These are phyloP conservation scores for Pichia exigua DNA, from an alignment of 805 yeast species.

Conservation along the genomic window DNA sequence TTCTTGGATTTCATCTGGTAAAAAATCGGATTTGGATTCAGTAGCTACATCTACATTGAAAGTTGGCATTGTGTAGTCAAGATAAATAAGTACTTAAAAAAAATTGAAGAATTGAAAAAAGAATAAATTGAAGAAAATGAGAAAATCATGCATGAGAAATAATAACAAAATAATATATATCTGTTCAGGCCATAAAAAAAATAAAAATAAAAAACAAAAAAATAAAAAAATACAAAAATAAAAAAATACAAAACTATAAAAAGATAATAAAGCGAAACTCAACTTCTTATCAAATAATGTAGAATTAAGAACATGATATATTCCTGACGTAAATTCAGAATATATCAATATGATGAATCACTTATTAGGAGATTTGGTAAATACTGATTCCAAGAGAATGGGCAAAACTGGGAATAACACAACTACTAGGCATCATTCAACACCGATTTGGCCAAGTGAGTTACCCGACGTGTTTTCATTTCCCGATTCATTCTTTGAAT, in stretches of 20 bases:
- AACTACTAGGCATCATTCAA: not conserved
- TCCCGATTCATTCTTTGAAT: constrained; percentile 7
- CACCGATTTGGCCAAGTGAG: constrained; percentile 8
- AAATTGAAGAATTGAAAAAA: not conserved
- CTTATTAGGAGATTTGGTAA: not conserved
- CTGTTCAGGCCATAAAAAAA: too few relatives aligned
- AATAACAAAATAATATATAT: too few relatives aligned
- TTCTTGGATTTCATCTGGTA: not conserved
- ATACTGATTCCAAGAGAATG: not conserved
- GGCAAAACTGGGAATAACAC: not conserved
- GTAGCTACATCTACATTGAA: not conserved
- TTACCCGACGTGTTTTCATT: constrained; percentile 12
- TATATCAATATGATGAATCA: not conserved
- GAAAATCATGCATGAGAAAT: too few relatives aligned
- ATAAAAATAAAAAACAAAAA: too few relatives aligned
- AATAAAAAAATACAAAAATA: too few relatives aligned
- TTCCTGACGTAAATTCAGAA: too few relatives aligned
- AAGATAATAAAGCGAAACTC: too few relatives aligned
- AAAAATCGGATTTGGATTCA: not conserved
- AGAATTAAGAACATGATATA: too few relatives aligned
- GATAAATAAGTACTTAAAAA: too few relatives aligned
- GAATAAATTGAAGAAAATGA: too few relatives aligned
- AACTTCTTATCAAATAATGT: too few relatives aligned
- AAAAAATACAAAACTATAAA: too few relatives aligned
- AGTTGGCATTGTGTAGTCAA: not conserved